phyloP scores from a whole-genome alignment of 2,329 filamentous ascomycete species.

The Didymella sp. region DNA sequence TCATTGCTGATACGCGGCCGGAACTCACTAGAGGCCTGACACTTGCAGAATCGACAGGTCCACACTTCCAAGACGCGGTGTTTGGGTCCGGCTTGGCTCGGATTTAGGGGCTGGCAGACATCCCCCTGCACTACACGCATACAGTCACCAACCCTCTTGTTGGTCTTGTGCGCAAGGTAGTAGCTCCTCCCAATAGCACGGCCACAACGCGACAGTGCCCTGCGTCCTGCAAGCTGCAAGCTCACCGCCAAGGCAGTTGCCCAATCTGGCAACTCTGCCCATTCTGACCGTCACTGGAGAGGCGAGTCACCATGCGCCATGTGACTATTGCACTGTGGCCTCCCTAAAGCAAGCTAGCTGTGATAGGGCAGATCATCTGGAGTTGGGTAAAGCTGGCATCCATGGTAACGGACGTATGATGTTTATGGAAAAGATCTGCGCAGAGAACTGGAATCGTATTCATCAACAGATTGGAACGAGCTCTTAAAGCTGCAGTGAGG shows the following conservation, averaged over 20 bases:
- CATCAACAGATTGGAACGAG: no score
- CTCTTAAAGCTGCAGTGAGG: no score
- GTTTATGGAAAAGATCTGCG: conserved; percentile 8
- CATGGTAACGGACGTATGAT: conserved; percentile 10
- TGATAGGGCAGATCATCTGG: conserved; percentile 7
- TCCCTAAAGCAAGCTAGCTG: conserved; percentile 56
- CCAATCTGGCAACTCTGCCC: conserved; percentile 56
- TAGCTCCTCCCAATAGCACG: not conserved
- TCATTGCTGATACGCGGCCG: conserved; percentile 58
- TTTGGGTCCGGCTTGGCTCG: conserved; percentile 7
- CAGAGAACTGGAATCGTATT: no score
- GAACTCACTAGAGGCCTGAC: conserved; percentile 57
- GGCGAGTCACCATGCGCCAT: conserved; percentile 60
- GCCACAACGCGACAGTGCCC: conserved; percentile 18
- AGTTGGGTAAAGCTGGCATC: conserved; percentile 14
- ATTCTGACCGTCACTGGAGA: conserved; percentile 60
- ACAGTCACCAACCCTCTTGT: not conserved
- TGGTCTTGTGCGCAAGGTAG: not conserved
- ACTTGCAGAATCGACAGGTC: conserved; percentile 60
- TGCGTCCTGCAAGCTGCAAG: conserved; percentile 49
- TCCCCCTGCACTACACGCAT: not conserved
- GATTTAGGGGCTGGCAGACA: conserved; percentile 4
- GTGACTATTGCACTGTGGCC: conserved; percentile 61
- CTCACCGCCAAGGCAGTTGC: conserved; percentile 51
- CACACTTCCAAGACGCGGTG: conserved; percentile 52